These are phyloP conservation scores for Polyporus arcularius DNA, from an alignment of 768 basidiomycete genomes.

Conservation along the genomic window DNA sequence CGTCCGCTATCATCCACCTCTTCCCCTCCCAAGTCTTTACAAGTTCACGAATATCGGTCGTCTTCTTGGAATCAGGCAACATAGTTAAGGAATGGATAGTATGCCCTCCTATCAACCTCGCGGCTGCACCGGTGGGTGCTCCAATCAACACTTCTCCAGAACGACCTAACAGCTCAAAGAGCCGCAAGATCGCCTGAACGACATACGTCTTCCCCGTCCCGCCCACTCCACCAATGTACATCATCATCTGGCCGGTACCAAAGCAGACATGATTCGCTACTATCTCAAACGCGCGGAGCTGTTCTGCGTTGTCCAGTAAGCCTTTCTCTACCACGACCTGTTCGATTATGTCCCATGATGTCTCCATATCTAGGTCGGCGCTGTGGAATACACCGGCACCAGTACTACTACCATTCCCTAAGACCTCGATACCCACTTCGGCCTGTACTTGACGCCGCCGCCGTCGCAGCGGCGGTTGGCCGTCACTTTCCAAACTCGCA, in stretches of 20 bases:
- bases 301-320: conserved; percentile 8
- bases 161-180: conserved; percentile 18
- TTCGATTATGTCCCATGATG: background rate
- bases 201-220: conserved; percentile 35
- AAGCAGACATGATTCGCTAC: conserved; percentile 1
- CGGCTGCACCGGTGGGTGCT: conserved; percentile 35
- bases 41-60: conserved; percentile 5
- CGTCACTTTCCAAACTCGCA: no score
- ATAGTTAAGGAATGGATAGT: conserved; percentile 32
- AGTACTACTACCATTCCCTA: no score
- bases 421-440: no score
- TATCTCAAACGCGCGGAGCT: conserved; percentile 17
- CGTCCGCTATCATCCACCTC: conserved; percentile 23
- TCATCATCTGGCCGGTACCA: conserved; percentile 20
- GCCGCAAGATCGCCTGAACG: conserved; percentile 20
- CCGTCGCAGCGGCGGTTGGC: no score
- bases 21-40: conserved; percentile 18
- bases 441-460: no score
- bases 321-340: background rate
- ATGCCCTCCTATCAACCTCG: conserved; percentile 27
- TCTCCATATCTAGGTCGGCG: no score
- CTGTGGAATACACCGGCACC: no score
- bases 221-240: conserved; percentile 32
- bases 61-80: conserved; percentile 11
- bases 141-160: conserved; percentile 18